These are phyloP conservation scores for Diplodia mutila DNA, from an alignment of 2,329 filamentous ascomycete species.

Conservation along the genomic window DNA sequence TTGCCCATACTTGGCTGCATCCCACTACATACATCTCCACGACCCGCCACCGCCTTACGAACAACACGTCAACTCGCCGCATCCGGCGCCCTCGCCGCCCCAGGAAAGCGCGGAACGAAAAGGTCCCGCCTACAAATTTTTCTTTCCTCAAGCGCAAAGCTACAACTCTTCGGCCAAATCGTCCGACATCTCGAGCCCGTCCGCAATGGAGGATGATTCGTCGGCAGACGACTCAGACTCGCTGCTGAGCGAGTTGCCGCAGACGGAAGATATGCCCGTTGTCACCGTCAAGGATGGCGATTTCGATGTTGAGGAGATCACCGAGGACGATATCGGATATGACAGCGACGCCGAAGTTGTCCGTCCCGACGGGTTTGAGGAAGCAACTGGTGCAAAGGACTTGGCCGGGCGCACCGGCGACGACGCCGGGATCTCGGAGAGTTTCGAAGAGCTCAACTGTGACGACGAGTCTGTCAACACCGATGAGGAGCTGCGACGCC, in stretches of 20 bases:
- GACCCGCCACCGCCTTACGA: slow-evolving; percentile 40
- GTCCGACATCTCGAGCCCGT: slow-evolving; percentile 43
- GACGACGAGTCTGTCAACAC: slow-evolving; percentile 37
- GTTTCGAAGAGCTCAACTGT: slow-evolving; percentile 42
- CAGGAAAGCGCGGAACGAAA: slow-evolving; percentile 44
- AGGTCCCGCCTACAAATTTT: slow-evolving; percentile 40
- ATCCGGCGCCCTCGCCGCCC: slow-evolving; percentile 41
- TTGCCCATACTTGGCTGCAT: slow-evolving; percentile 29
- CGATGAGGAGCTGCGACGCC: slow-evolving; percentile 31
- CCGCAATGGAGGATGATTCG: slow-evolving; percentile 39
- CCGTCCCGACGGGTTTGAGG: slow-evolving; percentile 49
- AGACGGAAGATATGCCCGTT: slow-evolving; percentile 27
- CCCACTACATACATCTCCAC: slow-evolving; percentile 28
- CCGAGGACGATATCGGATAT: slow-evolving; percentile 39
- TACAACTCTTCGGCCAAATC: slow-evolving; percentile 40
- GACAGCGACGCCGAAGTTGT: slow-evolving; percentile 50
- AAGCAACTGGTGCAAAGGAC: slow-evolving; percentile 44
- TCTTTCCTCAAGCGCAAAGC: slow-evolving; percentile 42
- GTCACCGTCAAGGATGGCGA: slow-evolving; percentile 35
- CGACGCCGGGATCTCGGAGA: slow-evolving; percentile 36
- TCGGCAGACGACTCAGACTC: slow-evolving; percentile 34
- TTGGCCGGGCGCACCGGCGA: slow-evolving; percentile 34
- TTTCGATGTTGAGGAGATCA: slow-evolving; percentile 50
- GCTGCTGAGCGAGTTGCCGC: slow-evolving; percentile 29
- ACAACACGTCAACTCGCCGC: slow-evolving; percentile 39